Base-by-base conservation (phyloP, 2,329 filamentous ascomycete genomes). In the Lasiodiplodia sp. region DNA sequence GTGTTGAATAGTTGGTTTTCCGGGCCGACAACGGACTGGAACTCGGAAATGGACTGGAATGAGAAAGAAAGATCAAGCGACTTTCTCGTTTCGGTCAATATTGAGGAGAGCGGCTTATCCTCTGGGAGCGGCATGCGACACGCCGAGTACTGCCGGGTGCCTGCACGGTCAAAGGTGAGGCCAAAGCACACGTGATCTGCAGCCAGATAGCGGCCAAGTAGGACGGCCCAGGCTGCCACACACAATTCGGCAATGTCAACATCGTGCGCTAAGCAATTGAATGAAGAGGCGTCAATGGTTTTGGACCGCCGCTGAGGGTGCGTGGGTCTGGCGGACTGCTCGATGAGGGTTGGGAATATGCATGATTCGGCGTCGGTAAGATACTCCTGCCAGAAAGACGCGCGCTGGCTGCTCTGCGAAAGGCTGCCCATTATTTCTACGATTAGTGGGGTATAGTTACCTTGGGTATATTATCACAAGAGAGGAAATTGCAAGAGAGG, bases 371-470 rank as follows among this genome's bases (percentile, higher is more conserved):
- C 56, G 56, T 58, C 56, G 18, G 56, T 44, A 2, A 58, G 56
- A 25, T 58, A 58, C 11, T 40, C 21, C 21, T 58, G 56, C 56
- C 56, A 58, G 56, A 58, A 58, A 21, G 37, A 44, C 21, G 34
- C 56, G 56, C 56, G 56, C 56, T 58, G 56, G 56, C 56, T 58
- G 56, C 37, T 58, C 34, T 58, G 56, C 37, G 56, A 21, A 58
- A 58, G 56, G 44, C 56, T 58, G 37, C 56, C 56, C 56, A 58
- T 58, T 58, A 58, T 58, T 40, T 58, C n/a, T 40, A 58, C 37
- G 37, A 58, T 58, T 58, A 58, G 56, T 44, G 56, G 56, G 34
- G n/a, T 44, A 40, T 58, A 58, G 56, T 58, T 58, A 58, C 56
- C 37, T 58, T 58, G 11, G 56, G 37, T 8, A 37, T 7, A 40